Evolutionary conservation across 768 basidiomycete genomes (phyloP), one percentile per base, ranked within the genome.

Genomic region (Phlebiopsis gigantea): DNA sequence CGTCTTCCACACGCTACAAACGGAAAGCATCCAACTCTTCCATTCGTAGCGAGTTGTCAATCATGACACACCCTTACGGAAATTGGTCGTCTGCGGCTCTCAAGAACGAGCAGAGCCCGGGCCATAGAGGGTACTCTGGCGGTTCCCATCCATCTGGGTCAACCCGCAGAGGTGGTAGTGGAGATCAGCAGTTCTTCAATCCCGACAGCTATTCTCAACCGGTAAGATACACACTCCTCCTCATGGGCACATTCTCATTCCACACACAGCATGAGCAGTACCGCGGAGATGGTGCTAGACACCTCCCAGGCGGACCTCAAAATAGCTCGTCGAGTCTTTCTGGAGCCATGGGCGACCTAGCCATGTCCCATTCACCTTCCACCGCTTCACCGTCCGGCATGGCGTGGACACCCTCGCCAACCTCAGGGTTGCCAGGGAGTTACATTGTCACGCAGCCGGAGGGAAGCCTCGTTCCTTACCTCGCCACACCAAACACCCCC

Each of bases 291-390:
- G 65, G 63, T 41, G 31, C 60, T 24, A 61, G 69, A 43, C 67
- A 66, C 57, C 66, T 63, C 75, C 64, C 61, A 68, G 68, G 72
- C 46, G 69, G 73, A 19, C 77, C 81, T 0, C 77, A 77, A 48
- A 79, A 75, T 53, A 62, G 70, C 8, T 69, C 74, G 1, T 79
- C 77, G 42, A 76, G 75, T 61, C 72, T 89, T 56, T 80, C 79
- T 25, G 84, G 83, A 56, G 85, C 87, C 24, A 80, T 88, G 69
- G 83, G 82, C 49, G 82, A 84, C 49, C 57, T 75, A 25, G 70
- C 74, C 68, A 65, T 76, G 39, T 71, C 72, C 34, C 59, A 47
- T 42, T 61, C 46, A 52, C 55, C 65, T 47, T 68, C 65, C 46
- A 58, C 42, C 55, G 57, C 69, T 48, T 66, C 65, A 19, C 66